Base-by-base conservation (phyloP, 2,329 filamentous ascomycete species). In the Colletotrichum sp. region DNA sequence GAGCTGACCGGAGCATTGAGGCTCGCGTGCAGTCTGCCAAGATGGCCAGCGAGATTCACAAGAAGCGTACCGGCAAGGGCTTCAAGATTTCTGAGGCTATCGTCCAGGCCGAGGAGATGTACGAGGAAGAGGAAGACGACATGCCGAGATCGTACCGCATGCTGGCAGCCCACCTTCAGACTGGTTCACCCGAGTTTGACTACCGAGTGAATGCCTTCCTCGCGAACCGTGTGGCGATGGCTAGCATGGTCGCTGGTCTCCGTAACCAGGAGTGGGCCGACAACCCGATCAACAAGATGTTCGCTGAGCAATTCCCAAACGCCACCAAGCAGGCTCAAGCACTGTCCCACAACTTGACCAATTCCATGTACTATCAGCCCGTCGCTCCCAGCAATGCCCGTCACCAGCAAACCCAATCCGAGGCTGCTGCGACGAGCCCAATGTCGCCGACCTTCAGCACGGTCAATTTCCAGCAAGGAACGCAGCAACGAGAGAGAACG, bases 121-220 rank as follows among this genome's bases (percentile, higher is more conserved):
- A 98, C 82, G 96, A 98, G 81, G 96, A 98, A 83, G 95, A 98
- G 81, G 96, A 98, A 69, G 95, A 98, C 79, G 94, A 96, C 72
- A 82, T 95, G 28, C 92, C 93, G 1, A 89, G 91, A 75, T 91
- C 92, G 69, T 94, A 92, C 81, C 89, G 92, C 73, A 87, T 91
- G 16, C 85, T 95, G 36, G 91, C 91, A 16, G 88, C 91, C 4
- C 90, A 93, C 79, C 85, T 94, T 74, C 89, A 92, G 78, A 93
- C 90, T 3, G 86, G 86, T 18, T 92, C 91, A 2, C 83, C 88
- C 30, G 89, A 92, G 75, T 90, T 94, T 82, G 93, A 93, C 80
- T 87, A 89, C 32, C 87, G 91, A 55, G 84, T 94, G 5, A 90
- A 91, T 48, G 83, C 86, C 8, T 89, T 85, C 72, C 78, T 88